Conservation (phyloP, 257 asterid species). For the Mentha longifolia region DNA sequence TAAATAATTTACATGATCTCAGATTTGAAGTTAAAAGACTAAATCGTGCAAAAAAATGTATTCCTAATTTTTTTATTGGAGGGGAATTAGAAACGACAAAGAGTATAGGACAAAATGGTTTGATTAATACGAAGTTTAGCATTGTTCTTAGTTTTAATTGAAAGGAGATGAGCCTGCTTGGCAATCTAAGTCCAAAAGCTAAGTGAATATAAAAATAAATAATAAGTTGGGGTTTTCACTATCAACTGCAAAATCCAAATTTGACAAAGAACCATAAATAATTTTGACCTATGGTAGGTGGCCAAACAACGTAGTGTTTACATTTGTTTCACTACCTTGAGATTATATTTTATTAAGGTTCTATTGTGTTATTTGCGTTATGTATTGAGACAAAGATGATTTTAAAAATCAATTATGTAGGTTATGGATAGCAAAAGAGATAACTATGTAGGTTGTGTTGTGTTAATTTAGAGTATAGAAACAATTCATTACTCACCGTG, state of each 20-base stretch:
- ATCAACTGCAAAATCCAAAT: neutral
- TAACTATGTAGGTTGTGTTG: no score
- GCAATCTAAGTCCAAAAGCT: slow-evolving; percentile 13
- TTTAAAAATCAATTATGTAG: no score
- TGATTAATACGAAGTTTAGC: slow-evolving; percentile 8
- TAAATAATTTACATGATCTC: neutral
- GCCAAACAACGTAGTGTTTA: no score
- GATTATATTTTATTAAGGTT: no score
- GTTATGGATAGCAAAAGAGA: no score
- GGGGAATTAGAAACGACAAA: neutral
- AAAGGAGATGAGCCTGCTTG: neutral
- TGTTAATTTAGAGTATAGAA: no score
- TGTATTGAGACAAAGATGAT: no score
- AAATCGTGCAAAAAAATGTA: neutral
- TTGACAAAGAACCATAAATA: neutral
- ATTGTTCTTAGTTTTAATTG: neutral
- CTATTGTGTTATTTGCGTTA: no score
- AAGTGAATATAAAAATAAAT: slow-evolving; percentile 2
- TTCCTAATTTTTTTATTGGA: neutral
- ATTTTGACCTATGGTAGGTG: no score
- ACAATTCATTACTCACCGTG: no score
- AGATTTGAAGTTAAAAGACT: neutral
- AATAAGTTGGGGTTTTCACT: neutral
- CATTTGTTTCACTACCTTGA: no score
- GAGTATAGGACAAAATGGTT: neutral